Evolutionary conservation across 192 early-diverging fungal species (phyloP).

Genomic region (Backusella luteola): DNA sequence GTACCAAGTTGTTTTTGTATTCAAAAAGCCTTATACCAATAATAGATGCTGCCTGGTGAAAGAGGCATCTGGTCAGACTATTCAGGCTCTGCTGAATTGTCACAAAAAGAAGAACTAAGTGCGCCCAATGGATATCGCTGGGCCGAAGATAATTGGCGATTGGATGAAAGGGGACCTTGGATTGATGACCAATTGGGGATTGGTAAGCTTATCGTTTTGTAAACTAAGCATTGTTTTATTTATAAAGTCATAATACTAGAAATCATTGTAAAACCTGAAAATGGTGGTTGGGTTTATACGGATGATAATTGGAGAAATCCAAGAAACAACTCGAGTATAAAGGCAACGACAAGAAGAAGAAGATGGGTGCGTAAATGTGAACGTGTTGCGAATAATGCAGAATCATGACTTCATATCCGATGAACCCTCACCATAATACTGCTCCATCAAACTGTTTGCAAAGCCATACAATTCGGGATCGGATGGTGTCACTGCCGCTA

Average conservation of each 20-base stretch:
- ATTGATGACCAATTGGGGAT: slow-evolving; percentile 29
- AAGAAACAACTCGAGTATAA: not conserved
- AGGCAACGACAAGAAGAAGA: slow-evolving; percentile 28
- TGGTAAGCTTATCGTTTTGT: slow-evolving; percentile 14
- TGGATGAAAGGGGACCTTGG: slow-evolving; percentile 36
- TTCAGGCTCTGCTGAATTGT: slow-evolving; percentile 16
- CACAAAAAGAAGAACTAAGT: not conserved
- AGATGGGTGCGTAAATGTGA: slow-evolving; percentile 30
- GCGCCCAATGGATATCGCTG: slow-evolving; percentile 36
- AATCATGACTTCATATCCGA: not conserved
- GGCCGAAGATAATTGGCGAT: slow-evolving; percentile 28
- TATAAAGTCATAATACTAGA: not conserved
- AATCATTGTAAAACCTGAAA: slow-evolving; percentile 30
- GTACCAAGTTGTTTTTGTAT: too few species aligned
- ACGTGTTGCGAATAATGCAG: not conserved
- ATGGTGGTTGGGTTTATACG: slow-evolving; percentile 43
- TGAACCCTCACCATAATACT: slow-evolving; percentile 12
- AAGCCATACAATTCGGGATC: slow-evolving; percentile 24
- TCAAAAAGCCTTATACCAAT: too few species aligned
- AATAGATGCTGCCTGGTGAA: slow-evolving; percentile 23
- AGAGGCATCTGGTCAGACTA: slow-evolving; percentile 35
- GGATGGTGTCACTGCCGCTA: slow-evolving; percentile 18
- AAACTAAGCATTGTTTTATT: too few species aligned
- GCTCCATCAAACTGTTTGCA: slow-evolving; percentile 23
- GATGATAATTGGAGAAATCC: slow-evolving; percentile 32